phyloP scores from a whole-genome alignment of 1,139 yeast genomes.

The Pichia sp. region DNA sequence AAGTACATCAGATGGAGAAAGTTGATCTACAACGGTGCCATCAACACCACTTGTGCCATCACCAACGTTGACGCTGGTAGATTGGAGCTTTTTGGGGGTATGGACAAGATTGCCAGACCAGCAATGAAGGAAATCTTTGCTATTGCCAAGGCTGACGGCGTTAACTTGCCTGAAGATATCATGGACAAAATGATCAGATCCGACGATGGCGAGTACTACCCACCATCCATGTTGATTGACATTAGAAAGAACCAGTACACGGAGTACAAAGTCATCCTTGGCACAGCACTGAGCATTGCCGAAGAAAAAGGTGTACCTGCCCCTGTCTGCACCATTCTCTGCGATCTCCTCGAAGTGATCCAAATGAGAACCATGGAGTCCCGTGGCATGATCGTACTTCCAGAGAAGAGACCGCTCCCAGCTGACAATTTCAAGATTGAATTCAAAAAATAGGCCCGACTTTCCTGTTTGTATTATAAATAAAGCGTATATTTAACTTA shows the following conservation, averaged over 20 bases:
- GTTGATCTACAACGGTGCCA: slow-evolving; percentile 63
- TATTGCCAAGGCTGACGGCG: slow-evolving; percentile 64
- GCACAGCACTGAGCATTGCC: slow-evolving; percentile 66
- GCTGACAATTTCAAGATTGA: slow-evolving; percentile 23
- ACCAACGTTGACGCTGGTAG: slow-evolving; percentile 61
- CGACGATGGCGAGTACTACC: slow-evolving; percentile 24
- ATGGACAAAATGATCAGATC: slow-evolving; percentile 24
- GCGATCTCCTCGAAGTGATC: slow-evolving; percentile 52
- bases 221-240: slow-evolving; percentile 46
- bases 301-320: slow-evolving; percentile 49
- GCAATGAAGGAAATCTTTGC: slow-evolving; percentile 63
- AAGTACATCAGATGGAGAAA: slow-evolving; percentile 67
- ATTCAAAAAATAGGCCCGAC: slow-evolving; percentile 15
- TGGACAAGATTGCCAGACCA: slow-evolving; percentile 48
- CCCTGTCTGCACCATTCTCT: slow-evolving; percentile 57
- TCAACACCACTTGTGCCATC: slow-evolving; percentile 59
- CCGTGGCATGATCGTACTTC: slow-evolving; percentile 43
- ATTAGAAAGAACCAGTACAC: slow-evolving; percentile 63
- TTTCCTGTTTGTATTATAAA: not conserved
- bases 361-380: slow-evolving; percentile 59
- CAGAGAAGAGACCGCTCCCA: slow-evolving; percentile 38
- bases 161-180: slow-evolving; percentile 30
- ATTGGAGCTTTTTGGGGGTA: slow-evolving; percentile 51
- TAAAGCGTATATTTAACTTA: too few relatives aligned
- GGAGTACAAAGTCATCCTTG: slow-evolving; percentile 68